Evolutionary conservation across 176 grass and related monocot genomes (phyloP).

Genomic region (Oryza officinalis): DNA sequence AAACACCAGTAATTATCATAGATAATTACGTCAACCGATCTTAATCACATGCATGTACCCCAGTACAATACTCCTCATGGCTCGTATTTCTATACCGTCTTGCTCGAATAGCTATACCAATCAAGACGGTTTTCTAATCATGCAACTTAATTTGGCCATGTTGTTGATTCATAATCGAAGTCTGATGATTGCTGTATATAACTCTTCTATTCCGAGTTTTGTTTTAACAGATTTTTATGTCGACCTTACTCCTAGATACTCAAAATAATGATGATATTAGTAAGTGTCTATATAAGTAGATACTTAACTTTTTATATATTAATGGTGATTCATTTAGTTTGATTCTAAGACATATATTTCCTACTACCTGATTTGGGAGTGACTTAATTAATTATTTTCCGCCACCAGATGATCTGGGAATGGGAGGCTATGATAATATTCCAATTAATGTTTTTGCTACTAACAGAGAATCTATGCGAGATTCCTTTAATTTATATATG

Average conservation of each 20-base stretch:
- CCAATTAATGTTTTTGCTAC: background rate
- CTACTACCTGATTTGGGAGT: background rate
- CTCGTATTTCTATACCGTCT: constrained; percentile 3
- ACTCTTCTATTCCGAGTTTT: no score
- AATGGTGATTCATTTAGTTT: background rate
- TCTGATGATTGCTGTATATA: background rate
- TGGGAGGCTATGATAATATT: background rate
- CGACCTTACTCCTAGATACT: background rate
- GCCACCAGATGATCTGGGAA: background rate
- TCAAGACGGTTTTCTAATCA: background rate
- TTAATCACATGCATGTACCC: constrained; percentile 44
- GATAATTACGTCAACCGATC: constrained; percentile 30
- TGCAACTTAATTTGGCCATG: background rate
- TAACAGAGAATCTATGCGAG: background rate
- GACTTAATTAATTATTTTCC: background rate
- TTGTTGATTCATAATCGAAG: background rate
- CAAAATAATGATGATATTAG: background rate
- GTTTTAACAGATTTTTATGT: background rate
- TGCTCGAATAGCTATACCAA: background rate
- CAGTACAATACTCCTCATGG: background rate
- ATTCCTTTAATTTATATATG: background rate
- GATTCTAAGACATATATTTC: background rate
- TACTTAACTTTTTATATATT: background rate
- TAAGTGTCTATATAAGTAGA: background rate
- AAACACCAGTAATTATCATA: constrained; percentile 40